Percentiles rank a stretch among this genome's conserved stretches.
These are phyloP conservation scores for Cruciata laevipes DNA, from an alignment of 257 asterid genomes.

Conservation along the genomic window DNA sequence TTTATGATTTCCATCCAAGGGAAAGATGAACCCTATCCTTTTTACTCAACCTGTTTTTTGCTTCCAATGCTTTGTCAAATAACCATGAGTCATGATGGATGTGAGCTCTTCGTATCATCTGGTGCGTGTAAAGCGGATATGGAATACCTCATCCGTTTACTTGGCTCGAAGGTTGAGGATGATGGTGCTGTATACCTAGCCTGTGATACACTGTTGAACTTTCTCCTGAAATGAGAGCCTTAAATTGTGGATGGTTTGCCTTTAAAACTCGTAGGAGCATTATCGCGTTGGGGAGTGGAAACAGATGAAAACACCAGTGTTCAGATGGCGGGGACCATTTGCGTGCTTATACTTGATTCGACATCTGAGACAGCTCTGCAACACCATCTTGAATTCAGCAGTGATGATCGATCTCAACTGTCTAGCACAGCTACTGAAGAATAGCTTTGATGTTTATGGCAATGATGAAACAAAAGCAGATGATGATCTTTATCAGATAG, in stretches of 20 bases:
- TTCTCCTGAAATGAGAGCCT: constrained; percentile 39
- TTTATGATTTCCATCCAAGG: constrained; percentile 82
- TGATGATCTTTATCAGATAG: constrained; percentile 2
- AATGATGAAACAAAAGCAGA: constrained; percentile 2
- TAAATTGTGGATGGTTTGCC: constrained; percentile 34
- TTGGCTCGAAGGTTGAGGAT: constrained; percentile 39
- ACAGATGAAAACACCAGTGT: constrained; percentile 34
- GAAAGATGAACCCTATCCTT: constrained; percentile 56
- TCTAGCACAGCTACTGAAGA: constrained; percentile 6
- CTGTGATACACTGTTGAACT: constrained; percentile 73
- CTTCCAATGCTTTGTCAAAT: constrained; percentile 88
- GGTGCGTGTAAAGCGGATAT: constrained; percentile 57
- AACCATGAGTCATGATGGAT: constrained; percentile 60
- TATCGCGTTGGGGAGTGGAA: constrained; percentile 54
- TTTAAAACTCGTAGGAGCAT: constrained; percentile 54
- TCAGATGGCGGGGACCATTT: constrained; percentile 79
- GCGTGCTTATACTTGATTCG: constrained; percentile 58
- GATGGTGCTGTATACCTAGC: constrained; percentile 56
- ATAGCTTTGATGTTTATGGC: constrained; percentile 6
- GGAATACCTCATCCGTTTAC: constrained; percentile 43
- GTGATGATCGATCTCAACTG: constrained; percentile 31
- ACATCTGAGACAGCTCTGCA: constrained; percentile 73
- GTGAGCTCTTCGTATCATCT: constrained; percentile 49
- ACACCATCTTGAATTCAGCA: constrained; percentile 38
- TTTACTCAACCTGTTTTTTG: constrained; percentile 58